Base-by-base conservation (phyloP, 1,284 basidiomycete genomes). In the Phenoliferia sp. region DNA sequence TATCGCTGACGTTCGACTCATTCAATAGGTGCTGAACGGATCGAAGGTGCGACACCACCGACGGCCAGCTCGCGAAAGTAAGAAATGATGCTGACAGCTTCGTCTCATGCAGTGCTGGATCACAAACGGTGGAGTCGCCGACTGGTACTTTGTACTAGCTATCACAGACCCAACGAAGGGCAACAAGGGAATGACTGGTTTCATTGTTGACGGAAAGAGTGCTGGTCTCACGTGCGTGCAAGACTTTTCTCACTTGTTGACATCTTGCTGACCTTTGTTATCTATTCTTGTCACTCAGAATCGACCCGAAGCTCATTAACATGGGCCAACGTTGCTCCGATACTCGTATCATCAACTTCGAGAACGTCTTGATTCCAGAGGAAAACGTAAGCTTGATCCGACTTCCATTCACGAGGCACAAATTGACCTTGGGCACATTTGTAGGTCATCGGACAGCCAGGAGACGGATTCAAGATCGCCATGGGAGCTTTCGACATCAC, bases 261-360 rank as follows among this genome's bases (percentile, higher is more conserved):
- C 4, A 6, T 26, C 26, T 4, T 44, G 6, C 55, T 36, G 12
- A 54, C 50, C 10, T 4, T 55, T 5, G 26, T 2, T 36, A 22
- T 10, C 28, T 9, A 15, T n/a, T 32, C n/a, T n/a, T n/a, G n/a
- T n/a, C n/a, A n/a, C n/a, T n/a, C 48, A 73, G 71, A 12, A 66
- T 80, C 29, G 82, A 82, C 59, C 83, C 82, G 76, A 85, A 85
- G 78, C 81, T 84, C 73, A 81, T 85, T 73, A 85, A 85, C 77
- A 84, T 85, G 83, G 84, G 84, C 58, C 84, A 85, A 75, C 79
- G 83, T 10, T 83, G 82, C 70, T 83, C 82, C 1, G 84, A 85
- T 73, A 85, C 84, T 7, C 78, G 84, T 32, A 82, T 83, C 80
- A 82, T 85, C 67, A 83, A 81, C 3, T 84, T 85, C 69, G 81